Conservation (phyloP, 2,329 filamentous ascomycete genomes). For the Alternaria dauci region DNA sequence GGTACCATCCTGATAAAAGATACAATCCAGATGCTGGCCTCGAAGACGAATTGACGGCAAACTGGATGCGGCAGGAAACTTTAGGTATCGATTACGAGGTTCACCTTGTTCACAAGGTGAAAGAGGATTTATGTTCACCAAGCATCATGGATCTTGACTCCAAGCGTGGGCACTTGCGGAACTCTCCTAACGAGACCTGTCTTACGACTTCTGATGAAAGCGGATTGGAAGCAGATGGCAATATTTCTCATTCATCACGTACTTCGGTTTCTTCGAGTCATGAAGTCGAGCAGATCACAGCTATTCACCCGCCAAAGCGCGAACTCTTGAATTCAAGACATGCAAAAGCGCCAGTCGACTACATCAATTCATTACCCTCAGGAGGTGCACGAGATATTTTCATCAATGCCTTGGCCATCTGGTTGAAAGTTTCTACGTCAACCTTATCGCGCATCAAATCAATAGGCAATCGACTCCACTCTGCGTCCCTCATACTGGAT, state of each 20-base stretch:
- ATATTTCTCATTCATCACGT: no score
- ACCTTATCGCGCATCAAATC: not conserved
- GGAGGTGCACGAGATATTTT: not conserved
- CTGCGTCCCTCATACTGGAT: not conserved
- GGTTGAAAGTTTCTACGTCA: not conserved
- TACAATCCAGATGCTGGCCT: constrained; percentile 2
- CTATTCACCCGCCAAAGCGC: no score
- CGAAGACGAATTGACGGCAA: not conserved
- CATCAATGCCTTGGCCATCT: not conserved
- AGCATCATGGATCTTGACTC: no score
- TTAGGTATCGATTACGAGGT: not conserved
- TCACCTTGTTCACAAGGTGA: no score
- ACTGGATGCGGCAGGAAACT: not conserved
- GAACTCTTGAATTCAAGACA: no score
- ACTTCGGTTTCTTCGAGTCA: no score
- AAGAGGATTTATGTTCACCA: no score
- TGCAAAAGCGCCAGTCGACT: not conserved
- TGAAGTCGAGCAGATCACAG: no score
- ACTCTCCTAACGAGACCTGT: no score
- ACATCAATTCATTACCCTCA: not conserved
- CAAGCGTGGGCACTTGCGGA: no score
- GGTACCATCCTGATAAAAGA: constrained; percentile 28
- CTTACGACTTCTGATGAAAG: no score
- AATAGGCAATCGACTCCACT: not conserved
- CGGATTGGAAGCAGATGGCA: no score